Evolutionary conservation across 306 rosid genomes (phyloP), one percentile per base, ranked within the genome.

Genomic region (Vachellia pachyceras): DNA sequence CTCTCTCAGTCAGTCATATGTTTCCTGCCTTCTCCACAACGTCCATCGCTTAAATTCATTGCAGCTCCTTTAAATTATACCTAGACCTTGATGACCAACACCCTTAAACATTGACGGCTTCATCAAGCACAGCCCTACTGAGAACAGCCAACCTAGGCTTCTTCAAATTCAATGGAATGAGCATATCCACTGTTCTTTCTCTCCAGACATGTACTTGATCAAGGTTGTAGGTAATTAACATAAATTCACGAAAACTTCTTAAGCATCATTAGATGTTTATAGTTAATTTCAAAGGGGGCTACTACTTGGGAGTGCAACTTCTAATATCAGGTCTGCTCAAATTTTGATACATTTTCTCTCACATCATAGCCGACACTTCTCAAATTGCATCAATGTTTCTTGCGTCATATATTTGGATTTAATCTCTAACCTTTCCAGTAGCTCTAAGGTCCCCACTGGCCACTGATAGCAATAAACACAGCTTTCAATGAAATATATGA

Each of bases 111-210:
- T 9, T 13, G 10, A 29, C 3, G 22, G 39, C 77, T 15, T 50
- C 25, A 37, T 52, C 45, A 25, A 72, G 25, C 76, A 41, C 42
- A 7, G 22, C 44, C 45, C 45, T 72, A 20, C 33, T 68, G 20
- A 68, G 46, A 50, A 68, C n/a, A 67, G 50, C 63, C 45, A 67
- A 50, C 40, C 66, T 35, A n/a, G n/a, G 45, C 76, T 68, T 68
- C 54, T n/a, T 50, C 11, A 39, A 33, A 37, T 78, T 40, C 44
- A 78, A 35, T 52, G 15, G 23, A 41, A 55, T 18, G 44, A 69
- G 47, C 77, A 55, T 33, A 33, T 14, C 15, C 22, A 25, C 25
- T 22, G 41, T 6, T 17, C 6, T 57, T 69, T 69, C 76, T 52
- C 8, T 55, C 54, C 5, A 50, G 25, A 17, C 7, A n/a, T 36